Percentiles rank a stretch among this genome's conserved stretches.
These are phyloP conservation scores for Nakazawaea siamensis DNA, from an alignment of 805 yeast genomes.

Conservation along the genomic window DNA sequence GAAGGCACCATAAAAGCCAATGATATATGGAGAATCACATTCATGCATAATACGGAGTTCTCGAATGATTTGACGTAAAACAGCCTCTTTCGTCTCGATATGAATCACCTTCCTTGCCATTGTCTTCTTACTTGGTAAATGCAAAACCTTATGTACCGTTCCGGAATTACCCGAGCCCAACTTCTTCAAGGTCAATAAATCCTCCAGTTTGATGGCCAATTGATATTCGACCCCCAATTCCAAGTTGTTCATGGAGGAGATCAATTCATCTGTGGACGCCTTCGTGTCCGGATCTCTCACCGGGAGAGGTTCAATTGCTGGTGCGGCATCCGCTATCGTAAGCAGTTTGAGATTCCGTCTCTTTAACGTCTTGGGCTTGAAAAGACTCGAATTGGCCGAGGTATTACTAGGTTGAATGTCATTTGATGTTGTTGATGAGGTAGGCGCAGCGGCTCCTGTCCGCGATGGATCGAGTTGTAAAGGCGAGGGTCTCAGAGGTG, in stretches of 20 bases:
- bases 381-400: slow-evolving; percentile 9
- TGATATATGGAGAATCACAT: slow-evolving; percentile 75
- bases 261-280: slow-evolving; percentile 25
- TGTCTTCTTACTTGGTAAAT: slow-evolving; percentile 76
- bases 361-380: slow-evolving; percentile 35
- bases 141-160: slow-evolving; percentile 79
- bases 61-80: slow-evolving; percentile 76
- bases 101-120: slow-evolving; percentile 90
- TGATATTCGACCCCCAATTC: slow-evolving; percentile 49
- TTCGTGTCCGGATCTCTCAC: slow-evolving; percentile 22
- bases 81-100: slow-evolving; percentile 71
- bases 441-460: slow-evolving; percentile 1
- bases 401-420: no score
- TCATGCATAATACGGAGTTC: slow-evolving; percentile 89
- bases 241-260: slow-evolving; percentile 37
- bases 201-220: slow-evolving; percentile 48
- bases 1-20: slow-evolving; percentile 88
- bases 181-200: slow-evolving; percentile 64
- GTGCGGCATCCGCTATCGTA: slow-evolving; percentile 17
- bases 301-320: background rate
- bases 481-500: background rate
- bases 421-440: background rate
- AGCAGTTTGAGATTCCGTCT: slow-evolving; percentile 54
- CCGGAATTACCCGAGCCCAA: slow-evolving; percentile 96
- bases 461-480: slow-evolving; percentile 1